Conservation (phyloP, 306 rosid genomes). For the Sicyos baderoa region DNA sequence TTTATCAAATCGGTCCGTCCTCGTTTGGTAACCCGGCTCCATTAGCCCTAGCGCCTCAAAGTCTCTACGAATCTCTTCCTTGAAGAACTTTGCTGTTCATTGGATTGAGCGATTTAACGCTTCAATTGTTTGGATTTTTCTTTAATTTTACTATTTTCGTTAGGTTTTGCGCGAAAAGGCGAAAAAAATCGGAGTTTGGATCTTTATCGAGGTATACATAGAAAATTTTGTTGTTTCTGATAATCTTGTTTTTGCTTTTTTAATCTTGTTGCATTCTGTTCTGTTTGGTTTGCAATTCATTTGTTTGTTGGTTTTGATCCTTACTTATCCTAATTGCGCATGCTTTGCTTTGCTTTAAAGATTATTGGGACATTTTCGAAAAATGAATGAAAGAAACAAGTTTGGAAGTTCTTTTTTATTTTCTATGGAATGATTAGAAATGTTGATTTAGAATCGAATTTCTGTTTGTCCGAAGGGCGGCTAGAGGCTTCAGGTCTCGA, state of each 20-base stretch:
- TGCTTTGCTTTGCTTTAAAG: background rate
- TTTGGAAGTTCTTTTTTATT: background rate
- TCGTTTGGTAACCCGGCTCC: background rate
- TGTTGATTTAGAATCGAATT: background rate
- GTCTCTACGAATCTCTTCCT: slow-evolving; percentile 5
- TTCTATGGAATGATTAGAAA: background rate
- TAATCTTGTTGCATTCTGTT: background rate
- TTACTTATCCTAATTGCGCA: background rate
- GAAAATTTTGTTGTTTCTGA: background rate
- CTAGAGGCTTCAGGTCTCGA: no score
- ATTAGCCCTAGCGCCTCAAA: slow-evolving; percentile 12
- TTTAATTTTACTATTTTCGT: background rate
- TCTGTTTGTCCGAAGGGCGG: no score
- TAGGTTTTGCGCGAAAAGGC: background rate
- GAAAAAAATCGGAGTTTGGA: background rate
- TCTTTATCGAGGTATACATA: background rate
- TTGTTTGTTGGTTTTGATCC: background rate
- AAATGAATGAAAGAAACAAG: background rate
- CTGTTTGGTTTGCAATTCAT: background rate
- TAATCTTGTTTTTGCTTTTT: no score
- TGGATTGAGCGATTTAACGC: background rate
- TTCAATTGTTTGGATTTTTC: background rate
- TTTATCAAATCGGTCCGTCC: background rate
- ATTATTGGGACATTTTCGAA: background rate
- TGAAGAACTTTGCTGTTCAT: background rate